Conservation (phyloP, 495 filamentous ascomycete species). For the Neurospora sublineolata region DNA sequence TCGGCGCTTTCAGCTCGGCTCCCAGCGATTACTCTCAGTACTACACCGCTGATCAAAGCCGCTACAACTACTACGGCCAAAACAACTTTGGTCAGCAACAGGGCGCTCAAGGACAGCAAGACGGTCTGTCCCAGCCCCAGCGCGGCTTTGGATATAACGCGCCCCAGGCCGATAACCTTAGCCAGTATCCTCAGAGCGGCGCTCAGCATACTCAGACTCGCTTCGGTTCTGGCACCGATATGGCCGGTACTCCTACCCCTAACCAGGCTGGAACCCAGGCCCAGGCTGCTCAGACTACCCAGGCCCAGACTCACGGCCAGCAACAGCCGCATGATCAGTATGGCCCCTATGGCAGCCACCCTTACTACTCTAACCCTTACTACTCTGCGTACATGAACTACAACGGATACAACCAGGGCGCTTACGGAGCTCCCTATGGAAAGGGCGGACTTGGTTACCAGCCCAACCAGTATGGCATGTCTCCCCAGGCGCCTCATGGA, state of each 20-base stretch:
- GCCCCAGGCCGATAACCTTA: conserved; percentile 57
- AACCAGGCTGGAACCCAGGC: conserved; percentile 23
- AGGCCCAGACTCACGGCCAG: conserved; percentile 45
- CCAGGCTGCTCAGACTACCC: conserved; percentile 49
- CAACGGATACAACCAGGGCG: conserved; percentile 54
- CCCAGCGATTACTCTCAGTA: conserved; percentile 76
- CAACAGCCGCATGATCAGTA: conserved; percentile 54
- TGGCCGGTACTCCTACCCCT: conserved; percentile 79
- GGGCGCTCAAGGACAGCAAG: conserved; percentile 53
- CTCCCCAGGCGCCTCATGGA: conserved; percentile 61
- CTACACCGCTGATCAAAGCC: conserved; percentile 70
- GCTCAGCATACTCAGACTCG: conserved; percentile 29
- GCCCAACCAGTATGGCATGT: conserved; percentile 66
- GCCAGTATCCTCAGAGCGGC: conserved; percentile 61
- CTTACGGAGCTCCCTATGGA: conserved; percentile 61
- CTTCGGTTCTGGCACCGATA: conserved; percentile 44
- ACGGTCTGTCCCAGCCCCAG: conserved; percentile 55
- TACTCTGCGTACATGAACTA: conserved; percentile 72
- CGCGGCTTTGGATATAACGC: conserved; percentile 64
- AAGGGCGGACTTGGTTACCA: conserved; percentile 63
- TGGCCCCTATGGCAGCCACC: conserved; percentile 55
- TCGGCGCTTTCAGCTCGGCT: conserved; percentile 55
- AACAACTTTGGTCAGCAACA: conserved; percentile 62
- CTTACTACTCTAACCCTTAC: conserved; percentile 73
- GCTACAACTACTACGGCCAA: conserved; percentile 71